phyloP scores from a whole-genome alignment of 495 filamentous ascomycete genomes.

The Aspergillus avenaceus region DNA sequence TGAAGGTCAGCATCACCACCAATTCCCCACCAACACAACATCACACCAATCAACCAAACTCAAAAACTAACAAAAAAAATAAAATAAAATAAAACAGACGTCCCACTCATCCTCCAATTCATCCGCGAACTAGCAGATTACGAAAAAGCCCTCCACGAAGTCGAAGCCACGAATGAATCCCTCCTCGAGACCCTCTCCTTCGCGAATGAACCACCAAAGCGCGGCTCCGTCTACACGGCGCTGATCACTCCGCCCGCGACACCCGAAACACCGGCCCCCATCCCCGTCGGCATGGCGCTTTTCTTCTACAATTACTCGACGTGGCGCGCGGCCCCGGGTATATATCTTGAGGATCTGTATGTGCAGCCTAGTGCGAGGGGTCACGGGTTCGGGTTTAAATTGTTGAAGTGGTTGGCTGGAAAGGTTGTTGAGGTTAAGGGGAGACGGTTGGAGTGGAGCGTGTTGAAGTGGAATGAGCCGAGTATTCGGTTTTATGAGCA shows the following conservation, averaged over 20 bases:
- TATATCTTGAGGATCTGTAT: constrained; percentile 93
- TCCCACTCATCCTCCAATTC: constrained; percentile 72
- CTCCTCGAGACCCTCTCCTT: constrained; percentile 79
- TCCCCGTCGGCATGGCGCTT: constrained; percentile 56
- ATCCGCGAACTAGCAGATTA: constrained; percentile 88
- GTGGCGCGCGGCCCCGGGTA: constrained; percentile 80
- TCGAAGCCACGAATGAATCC: constrained; percentile 71
- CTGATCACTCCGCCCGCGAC: constrained; percentile 33
- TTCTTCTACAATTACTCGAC: constrained; percentile 78
- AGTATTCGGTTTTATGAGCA: constrained; percentile 79
- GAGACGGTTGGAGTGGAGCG: constrained; percentile 84
- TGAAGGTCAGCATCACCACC: constrained; percentile 26
- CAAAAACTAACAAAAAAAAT: constrained; percentile 4
- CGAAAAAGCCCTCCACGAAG: constrained; percentile 65
- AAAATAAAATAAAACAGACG: constrained; percentile 54
- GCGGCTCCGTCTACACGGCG: constrained; percentile 41
- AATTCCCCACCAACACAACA: background rate
- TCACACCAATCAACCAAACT: background rate
- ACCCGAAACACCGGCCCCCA: constrained; percentile 20
- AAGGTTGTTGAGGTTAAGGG: constrained; percentile 63
- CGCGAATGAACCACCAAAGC: constrained; percentile 39
- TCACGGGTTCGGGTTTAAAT: constrained; percentile 70
- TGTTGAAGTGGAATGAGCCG: constrained; percentile 86
- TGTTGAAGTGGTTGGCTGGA: constrained; percentile 77
- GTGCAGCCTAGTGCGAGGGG: constrained; percentile 67